phyloP scores from a whole-genome alignment of 2,329 filamentous ascomycete genomes.

The Aspergillus sp. region DNA sequence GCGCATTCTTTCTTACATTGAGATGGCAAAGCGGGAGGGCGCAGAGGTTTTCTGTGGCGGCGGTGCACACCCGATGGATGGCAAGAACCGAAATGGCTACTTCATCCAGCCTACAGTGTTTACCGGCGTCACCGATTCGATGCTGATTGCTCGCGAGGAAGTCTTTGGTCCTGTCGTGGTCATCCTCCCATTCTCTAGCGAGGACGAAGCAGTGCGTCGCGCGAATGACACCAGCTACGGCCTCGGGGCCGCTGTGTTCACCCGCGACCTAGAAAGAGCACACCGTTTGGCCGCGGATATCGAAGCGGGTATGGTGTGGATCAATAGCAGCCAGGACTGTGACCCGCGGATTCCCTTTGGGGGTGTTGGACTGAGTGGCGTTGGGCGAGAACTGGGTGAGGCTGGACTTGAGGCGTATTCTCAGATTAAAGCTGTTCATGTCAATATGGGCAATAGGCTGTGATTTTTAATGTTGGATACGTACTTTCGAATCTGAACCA shows the following conservation, averaged over 20 bases:
- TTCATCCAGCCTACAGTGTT: slow-evolving; percentile 34
- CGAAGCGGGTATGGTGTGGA: slow-evolving; percentile 40
- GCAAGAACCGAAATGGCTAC: slow-evolving; percentile 29
- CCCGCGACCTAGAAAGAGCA: slow-evolving; percentile 31
- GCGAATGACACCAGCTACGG: slow-evolving; percentile 37
- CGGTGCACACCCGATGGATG: slow-evolving; percentile 19
- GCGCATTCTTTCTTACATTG: slow-evolving; percentile 34
- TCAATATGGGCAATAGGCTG: slow-evolving; percentile 30
- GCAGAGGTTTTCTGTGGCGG: slow-evolving; percentile 31
- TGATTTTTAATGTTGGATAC: no score
- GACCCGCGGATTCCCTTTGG: slow-evolving; percentile 35
- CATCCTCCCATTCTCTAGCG: slow-evolving; percentile 29
- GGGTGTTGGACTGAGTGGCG: slow-evolving; percentile 39
- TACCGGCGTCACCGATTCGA: slow-evolving; percentile 23
- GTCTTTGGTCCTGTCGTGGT: slow-evolving; percentile 38
- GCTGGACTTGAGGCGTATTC: slow-evolving; percentile 33
- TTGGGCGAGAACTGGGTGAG: slow-evolving; percentile 42
- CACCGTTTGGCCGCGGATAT: slow-evolving; percentile 34
- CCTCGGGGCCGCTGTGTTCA: slow-evolving; percentile 36
- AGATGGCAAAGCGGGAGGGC: slow-evolving; percentile 33
- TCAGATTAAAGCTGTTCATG: slow-evolving; percentile 33
- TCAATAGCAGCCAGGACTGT: slow-evolving; percentile 36
- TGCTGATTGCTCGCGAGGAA: slow-evolving; percentile 34
- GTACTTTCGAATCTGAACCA: no score
- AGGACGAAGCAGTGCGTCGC: slow-evolving; percentile 29